These are phyloP conservation scores for Microdochium trichocladiopsis DNA, from an alignment of 2,329 filamentous ascomycete species.

Conservation along the genomic window DNA sequence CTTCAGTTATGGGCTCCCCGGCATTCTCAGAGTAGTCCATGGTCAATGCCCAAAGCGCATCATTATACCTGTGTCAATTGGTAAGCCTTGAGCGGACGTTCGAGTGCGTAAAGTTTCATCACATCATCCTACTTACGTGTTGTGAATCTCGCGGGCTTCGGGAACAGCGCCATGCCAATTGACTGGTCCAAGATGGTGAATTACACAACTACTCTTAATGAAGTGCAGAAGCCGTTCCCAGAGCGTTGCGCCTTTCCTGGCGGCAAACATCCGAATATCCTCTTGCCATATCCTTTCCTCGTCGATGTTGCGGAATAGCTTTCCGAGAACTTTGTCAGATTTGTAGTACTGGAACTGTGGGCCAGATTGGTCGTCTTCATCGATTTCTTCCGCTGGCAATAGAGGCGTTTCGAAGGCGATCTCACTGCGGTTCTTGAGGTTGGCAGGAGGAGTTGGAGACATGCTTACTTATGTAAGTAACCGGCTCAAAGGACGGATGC, in stretches of 20 bases:
- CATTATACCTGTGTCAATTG: conserved; percentile 34
- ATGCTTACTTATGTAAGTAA: conserved; percentile 23
- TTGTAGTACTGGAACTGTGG: conserved; percentile 51
- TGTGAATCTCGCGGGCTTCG: conserved; percentile 35
- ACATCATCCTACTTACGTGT: conserved; percentile 41
- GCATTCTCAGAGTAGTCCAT: conserved; percentile 37
- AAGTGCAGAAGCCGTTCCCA: conserved; percentile 33
- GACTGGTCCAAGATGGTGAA: conserved; percentile 15
- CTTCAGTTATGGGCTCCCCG: conserved; percentile 33
- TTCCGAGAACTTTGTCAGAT: conserved; percentile 62
- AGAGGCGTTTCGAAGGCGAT: conserved; percentile 28
- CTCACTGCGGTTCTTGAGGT: conserved; percentile 35
- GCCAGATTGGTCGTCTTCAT: conserved; percentile 38
- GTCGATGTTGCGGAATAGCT: conserved; percentile 66
- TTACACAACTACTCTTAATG: conserved; percentile 17
- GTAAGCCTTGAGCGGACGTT: no score
- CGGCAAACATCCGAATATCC: conserved; percentile 29
- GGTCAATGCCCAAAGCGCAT: conserved; percentile 31
- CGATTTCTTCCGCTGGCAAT: conserved; percentile 23
- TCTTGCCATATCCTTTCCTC: conserved; percentile 58
- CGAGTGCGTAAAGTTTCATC: no score
- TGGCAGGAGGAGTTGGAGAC: conserved; percentile 35
- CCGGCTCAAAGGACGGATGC: neutral
- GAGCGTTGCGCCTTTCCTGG: conserved; percentile 23
- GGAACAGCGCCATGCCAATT: conserved; percentile 24